Evolutionary conservation across 331 rosid species (phyloP).

Genomic region (Acacia pycnantha): DNA sequence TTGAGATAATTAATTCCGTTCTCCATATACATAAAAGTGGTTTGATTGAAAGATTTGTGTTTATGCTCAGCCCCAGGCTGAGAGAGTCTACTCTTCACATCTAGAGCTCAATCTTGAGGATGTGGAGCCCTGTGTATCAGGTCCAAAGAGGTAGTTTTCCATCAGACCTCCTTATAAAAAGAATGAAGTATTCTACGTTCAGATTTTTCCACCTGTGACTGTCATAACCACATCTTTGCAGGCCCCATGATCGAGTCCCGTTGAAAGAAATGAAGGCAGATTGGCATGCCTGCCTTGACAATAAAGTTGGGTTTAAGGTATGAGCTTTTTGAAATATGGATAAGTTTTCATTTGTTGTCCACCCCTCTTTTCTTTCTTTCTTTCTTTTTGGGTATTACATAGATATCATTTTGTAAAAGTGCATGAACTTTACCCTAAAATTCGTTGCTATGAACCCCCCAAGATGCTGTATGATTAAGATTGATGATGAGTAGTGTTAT

Average conservation of each 20-base stretch:
- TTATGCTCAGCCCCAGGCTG: conserved; percentile 67
- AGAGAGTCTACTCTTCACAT: conserved; percentile 72
- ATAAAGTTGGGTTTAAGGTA: conserved; percentile 88
- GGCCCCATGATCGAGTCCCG: conserved; percentile 90
- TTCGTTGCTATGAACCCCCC: neutral
- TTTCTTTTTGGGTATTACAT: neutral
- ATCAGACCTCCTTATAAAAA: conserved; percentile 11
- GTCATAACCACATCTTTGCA: conserved; percentile 39
- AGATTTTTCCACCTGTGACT: conserved; percentile 16
- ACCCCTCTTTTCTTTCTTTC: neutral
- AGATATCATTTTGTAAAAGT: neutral
- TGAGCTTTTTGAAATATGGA: conserved; percentile 14
- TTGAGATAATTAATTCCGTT: conserved; percentile 1
- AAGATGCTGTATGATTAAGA: neutral
- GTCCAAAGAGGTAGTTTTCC: conserved; percentile 73
- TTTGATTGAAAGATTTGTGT: conserved; percentile 32
- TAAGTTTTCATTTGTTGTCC: neutral
- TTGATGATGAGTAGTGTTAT: neutral
- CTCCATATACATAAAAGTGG: conserved; percentile 6
- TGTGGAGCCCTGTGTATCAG: conserved; percentile 81
- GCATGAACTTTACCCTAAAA: neutral
- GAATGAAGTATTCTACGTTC: conserved; percentile 7
- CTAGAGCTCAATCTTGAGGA: conserved; percentile 69
- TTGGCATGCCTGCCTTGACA: conserved; percentile 82
- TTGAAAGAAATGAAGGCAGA: conserved; percentile 81